Base-by-base conservation (phyloP, 805 yeast species). In the Wickerhamiella occidentalis region DNA sequence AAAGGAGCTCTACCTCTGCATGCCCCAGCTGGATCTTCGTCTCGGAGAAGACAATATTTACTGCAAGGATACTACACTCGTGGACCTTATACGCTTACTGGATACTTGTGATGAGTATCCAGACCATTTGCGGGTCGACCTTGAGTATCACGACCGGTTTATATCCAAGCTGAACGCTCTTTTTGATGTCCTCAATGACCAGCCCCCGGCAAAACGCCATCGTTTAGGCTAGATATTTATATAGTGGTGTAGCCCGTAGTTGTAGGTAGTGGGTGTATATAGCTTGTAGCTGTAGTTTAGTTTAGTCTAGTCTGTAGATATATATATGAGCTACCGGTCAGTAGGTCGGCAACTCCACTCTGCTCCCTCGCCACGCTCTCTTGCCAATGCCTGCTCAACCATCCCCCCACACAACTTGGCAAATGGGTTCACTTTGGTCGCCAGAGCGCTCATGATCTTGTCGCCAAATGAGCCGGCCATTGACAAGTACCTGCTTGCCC, bases 341-440 rank as follows among this genome's bases (percentile, higher is more conserved):
- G n/a, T n/a, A n/a, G n/a, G n/a, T n/a, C n/a, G n/a, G n/a, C n/a
- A n/a, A n/a, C n/a, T n/a, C n/a, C n/a, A n/a, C n/a, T n/a, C n/a
- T n/a, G n/a, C n/a, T n/a, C n/a, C n/a, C 15, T 40, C 19, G n/a
- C 25, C 44, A 11, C 29, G 4, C n/a, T 40, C 44, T n/a, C 19
- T 15, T n/a, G 23, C 25, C 6, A 40, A 17, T 13, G 44, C 44
- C 28, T 45, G 48, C 48, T 56, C 58, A 40, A 64, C 59, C 50
- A 64, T 61, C 43, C 56, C 57, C 5, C 68, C 68, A 42, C 68
- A 64, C 28, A 64, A 52, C 49, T 62, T 58, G 8, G 68, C 66
- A 49, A 61, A 64, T 33, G 67, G 68, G 42, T 64, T 64, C 28
- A 60, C 51, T 30, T 50, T 50, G 17, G 53, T 54, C 6, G 67